Evolutionary conservation across 2,329 filamentous ascomycete genomes (phyloP), one percentile per base, ranked within the genome.

Genomic region (Fusarium sp.): DNA sequence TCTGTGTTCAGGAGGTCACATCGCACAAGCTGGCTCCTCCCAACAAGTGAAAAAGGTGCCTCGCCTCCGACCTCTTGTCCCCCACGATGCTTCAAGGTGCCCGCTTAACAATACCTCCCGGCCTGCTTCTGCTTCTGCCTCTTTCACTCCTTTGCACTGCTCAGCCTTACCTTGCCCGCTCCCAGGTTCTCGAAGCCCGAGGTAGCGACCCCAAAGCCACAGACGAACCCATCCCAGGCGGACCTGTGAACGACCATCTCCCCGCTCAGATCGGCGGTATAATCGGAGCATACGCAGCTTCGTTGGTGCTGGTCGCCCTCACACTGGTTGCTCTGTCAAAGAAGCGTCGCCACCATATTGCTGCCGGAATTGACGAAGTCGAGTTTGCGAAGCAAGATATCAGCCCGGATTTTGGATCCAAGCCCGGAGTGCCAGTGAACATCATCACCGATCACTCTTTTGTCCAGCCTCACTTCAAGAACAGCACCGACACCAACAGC

Each of bases 191-290:
- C 33, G 49, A 73, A 31, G 57, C 77, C 51, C 74, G 73, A 66
- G 62, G 75, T 70, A 77, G 71, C 73, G 75, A 78, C 33, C 87
- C 88, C 42, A 79, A 87, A 56, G 84, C 87, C 61, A 84, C 88
- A 78, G 81, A 89, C 79, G 87, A 87, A 7, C 86, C 89, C 8
- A 77, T 89, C 46, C 89, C 89, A 40, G 83, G 83, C 60, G 80
- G 84, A 73, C 87, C 89, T 36, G 78, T 88, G 53, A 83, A 88
- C 73, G 84, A 93, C 77, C 82, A 91, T 61, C 87, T 97, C 20
- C 93, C 93, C 16, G 90, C 89, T 64, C 91, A 97, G 79, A 90
- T 97, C 72, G 91, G 91, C 69, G 93, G 90, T 71, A 91, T 98
- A 65, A 86, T 95, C 64, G 93, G 90, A 66, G 90, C 92, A 64